A percentile compares a stretch with the other conserved stretches of the same genome.
These are phyloP conservation scores for Lotmaria passim DNA, from an alignment of 208 protist species.

Conservation along the genomic window DNA sequence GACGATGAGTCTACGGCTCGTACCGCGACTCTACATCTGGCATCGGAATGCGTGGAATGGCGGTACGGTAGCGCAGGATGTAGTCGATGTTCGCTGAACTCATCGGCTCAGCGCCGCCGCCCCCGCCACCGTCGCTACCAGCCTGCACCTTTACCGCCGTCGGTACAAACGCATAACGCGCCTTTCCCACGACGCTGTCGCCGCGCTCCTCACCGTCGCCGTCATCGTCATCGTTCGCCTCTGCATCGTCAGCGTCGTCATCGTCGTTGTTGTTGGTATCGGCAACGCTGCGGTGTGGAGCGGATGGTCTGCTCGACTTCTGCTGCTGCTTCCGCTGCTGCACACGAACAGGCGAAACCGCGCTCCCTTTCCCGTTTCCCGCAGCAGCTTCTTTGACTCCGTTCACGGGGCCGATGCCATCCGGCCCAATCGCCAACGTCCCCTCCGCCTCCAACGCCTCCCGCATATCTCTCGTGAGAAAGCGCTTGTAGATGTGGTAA, in stretches of 20 bases:
- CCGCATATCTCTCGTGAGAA: constrained; percentile 33
- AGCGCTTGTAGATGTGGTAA: constrained; percentile 53
- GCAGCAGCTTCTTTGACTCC: too few species aligned
- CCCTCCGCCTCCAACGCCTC: constrained; percentile 29
- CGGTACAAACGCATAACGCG: not conserved
- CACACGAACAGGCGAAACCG: too few species aligned
- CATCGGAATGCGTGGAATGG: constrained; percentile 67
- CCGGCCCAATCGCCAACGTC: constrained; percentile 13
- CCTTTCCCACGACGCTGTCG: not conserved
- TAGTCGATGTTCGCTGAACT: constrained; percentile 33
- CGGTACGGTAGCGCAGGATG: constrained; percentile 28
- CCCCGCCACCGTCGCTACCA: not conserved
- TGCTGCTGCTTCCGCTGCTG: too few species aligned
- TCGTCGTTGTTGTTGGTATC: not conserved
- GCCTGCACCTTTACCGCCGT: constrained; percentile 1
- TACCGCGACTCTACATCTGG: constrained; percentile 65
- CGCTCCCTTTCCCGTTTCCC: too few species aligned
- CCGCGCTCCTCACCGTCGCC: constrained; percentile 1
- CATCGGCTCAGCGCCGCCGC: not conserved
- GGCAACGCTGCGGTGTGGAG: not conserved
- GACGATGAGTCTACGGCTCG: constrained; percentile 26
- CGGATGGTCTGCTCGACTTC: too few species aligned
- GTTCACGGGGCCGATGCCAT: constrained; percentile 9
- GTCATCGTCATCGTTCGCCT: not conserved
- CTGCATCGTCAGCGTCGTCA: constrained; percentile 9